Evolutionary conservation across 768 basidiomycete species (phyloP).

Genomic region (Rubroboletus pulcherrimus): DNA sequence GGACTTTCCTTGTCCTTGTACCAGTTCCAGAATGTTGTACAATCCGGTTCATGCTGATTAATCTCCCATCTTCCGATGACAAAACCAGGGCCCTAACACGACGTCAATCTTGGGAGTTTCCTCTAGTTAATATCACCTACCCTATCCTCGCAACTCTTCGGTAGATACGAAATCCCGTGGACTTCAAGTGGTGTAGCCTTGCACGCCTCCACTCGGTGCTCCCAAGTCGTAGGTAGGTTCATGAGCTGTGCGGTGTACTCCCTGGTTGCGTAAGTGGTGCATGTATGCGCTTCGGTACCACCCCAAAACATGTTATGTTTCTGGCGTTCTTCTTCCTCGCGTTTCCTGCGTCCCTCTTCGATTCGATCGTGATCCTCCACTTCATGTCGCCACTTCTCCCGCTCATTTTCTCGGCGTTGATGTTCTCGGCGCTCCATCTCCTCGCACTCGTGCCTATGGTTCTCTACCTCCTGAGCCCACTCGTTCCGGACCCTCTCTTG

Average conservation of each 20-base stretch:
- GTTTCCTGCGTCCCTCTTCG: conserved; percentile 11
- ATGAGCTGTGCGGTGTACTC: conserved; percentile 29
- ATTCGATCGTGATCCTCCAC: conserved; percentile 15
- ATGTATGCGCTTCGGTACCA: conserved; percentile 12
- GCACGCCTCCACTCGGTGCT: conserved; percentile 26
- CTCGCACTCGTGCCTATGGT: conserved; percentile 5
- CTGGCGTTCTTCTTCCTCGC: conserved; percentile 26
- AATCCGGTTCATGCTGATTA: conserved; percentile 28
- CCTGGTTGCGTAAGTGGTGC: conserved; percentile 25
- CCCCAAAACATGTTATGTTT: conserved; percentile 28
- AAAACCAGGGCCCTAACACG: conserved; percentile 12
- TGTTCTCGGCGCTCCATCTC: conserved; percentile 12
- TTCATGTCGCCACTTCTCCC: conserved; percentile 18
- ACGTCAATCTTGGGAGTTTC: neutral
- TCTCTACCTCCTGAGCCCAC: conserved; percentile 7
- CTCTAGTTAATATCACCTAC: neutral
- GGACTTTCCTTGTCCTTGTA: conserved; percentile 29
- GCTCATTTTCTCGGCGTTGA: conserved; percentile 2
- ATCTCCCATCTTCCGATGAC: conserved; percentile 24
- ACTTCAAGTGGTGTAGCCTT: conserved; percentile 22
- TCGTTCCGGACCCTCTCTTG: neutral
- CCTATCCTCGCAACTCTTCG: conserved; percentile 21
- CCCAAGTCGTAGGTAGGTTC: conserved; percentile 24
- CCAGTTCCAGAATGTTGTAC: conserved; percentile 24
- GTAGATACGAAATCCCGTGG: conserved; percentile 18